Base-by-base conservation (phyloP, 345 rosid species). In the Clarkia xantiana region DNA sequence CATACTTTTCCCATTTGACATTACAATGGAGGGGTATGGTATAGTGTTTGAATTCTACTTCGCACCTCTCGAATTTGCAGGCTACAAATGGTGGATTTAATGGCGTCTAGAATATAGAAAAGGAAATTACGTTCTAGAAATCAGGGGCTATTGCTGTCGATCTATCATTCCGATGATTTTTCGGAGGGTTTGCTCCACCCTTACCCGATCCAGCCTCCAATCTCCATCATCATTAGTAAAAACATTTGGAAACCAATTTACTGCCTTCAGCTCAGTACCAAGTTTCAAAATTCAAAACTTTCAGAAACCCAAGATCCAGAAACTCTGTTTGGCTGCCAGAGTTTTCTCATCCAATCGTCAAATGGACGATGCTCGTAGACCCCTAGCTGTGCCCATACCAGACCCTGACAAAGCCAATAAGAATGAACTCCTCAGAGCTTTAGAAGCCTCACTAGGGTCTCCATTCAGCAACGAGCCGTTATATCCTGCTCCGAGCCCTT, bases 371-470 rank as follows among this genome's bases (percentile, higher is more conserved):
- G 47, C 76, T 66, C 80, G 69, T 11, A 63, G 59, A 41, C 64
- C 71, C 15, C 68, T 45, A 34, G 42, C 69, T 43, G 56, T 55
- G 10, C 50, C 68, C 4, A 54, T 73, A 18, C 67, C 81, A 2
- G 54, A 53, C 6, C 73, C 61, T 1, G 76, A 76, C 52, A 76
- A 79, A 49, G 72, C 76, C 47, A 40, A 70, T 53, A 78, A 71
- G 47, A 68, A 56, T 5, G 94, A 86, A 59, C 40, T 69, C 38
- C 62, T 90, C 15, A 84, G 91, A 10, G 78, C 88, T 50, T 79
- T 90, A 11, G 96, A 90, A 57, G 63, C 75, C 45, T 70, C 91
- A 1, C 11, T 79, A 49, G 82, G 84, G 13, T 75, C 79, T 13
- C 54, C 75, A 5, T 83, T 90, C 58, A 63, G 59, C 34, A 3